Evolutionary conservation across 345 rosid species (phyloP), one percentile per base, ranked within the genome.

Genomic region (Arabidopsis suecica): DNA sequence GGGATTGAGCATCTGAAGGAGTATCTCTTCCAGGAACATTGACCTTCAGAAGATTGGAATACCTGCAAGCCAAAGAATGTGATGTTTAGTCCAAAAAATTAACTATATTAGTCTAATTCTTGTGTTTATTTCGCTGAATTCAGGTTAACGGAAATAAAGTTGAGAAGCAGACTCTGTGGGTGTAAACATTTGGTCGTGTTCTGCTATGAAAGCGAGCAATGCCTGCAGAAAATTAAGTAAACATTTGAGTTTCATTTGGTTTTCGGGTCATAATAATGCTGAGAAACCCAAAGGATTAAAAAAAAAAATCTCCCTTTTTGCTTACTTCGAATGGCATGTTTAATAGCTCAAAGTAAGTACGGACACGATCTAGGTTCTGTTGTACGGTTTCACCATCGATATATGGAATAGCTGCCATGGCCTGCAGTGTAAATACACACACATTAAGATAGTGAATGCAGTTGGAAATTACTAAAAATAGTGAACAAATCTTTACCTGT

Each of bases 311-410:
- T 61, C 5, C 13, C 37, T 3, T 40, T 41, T 58, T 42, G 45
- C 78, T 72, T 85, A 84, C 99, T 91, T 96, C 99, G 75, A 80
- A 93, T 74, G 97, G 96, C 98, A 96, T 90, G 82, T 96, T 96
- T 68, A 96, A 69, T 51, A 96, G 88, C 76, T 96, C 99, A 41
- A 82, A 96, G 78, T 90, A 96, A 57, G 91, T 86, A 18, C 98
- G 91, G 66, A 96, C 98, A 73, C 78, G 91, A 77, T 96, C 98
- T 63, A 96, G 74, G 80, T 80, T 89, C 79, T 86, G 89, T 69
- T 83, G 94, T 56, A 93, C 93, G 55, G 82, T 77, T 72, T 89
- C 88, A 61, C 93, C 84, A 61, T 93, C 90, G 50, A 93, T 85
- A 40, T 91, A 89, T 51, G 99, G 93, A 75, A 96, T 89, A 65